Base-by-base conservation (phyloP, 306 rosid species). In the Quercus robur region DNA sequence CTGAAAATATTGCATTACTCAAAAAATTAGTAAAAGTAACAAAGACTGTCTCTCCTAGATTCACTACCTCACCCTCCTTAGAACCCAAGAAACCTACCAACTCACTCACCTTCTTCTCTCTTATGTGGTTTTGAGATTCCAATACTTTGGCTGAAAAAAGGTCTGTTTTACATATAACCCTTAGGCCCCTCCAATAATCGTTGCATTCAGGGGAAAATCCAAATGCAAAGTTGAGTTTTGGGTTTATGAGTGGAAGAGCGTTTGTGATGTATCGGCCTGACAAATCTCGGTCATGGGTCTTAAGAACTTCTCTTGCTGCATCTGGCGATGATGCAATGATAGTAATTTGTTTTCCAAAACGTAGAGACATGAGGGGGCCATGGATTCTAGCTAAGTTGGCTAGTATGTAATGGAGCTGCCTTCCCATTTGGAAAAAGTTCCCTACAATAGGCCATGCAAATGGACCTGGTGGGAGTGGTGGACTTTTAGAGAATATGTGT, bases 331-430 rank as follows among this genome's bases (percentile, higher is more conserved):
- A 79, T 9, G 58, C 82, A 30, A 79, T 56, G 18, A 79, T 25
- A 17, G 28, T 13, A 38, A 64, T 68, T 54, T 72, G 77, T 7
- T 64, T n/a, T 20, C 83, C 83, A 14, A 79, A 64, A 13, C 55
- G 49, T 17, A 79, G 66, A 11, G 83, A 79, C 49, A 79, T 72
- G 4, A 73, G 77, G 12, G 77, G 78, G 25, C 83, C 83, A 31
- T 79, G 25, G 11, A 21, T 13, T 49, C 28, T 30, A 30, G 83
- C 54, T 17, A 73, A 52, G 30, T 63, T 55, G 63, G 78, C 72
- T 4, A 73, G 33, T 30, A 4, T 30, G 33, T 30, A 30, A 30
- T 30, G 33, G 33, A 4, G 5, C 33, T 4, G 5, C 33, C 33
- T 26, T 26, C 28, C 28, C 28, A 26, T 26, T 26, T 26, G 28